These are phyloP conservation scores for Phaeosphaeriaceae sp. DNA, from an alignment of 2,329 filamentous ascomycete species.

Conservation along the genomic window DNA sequence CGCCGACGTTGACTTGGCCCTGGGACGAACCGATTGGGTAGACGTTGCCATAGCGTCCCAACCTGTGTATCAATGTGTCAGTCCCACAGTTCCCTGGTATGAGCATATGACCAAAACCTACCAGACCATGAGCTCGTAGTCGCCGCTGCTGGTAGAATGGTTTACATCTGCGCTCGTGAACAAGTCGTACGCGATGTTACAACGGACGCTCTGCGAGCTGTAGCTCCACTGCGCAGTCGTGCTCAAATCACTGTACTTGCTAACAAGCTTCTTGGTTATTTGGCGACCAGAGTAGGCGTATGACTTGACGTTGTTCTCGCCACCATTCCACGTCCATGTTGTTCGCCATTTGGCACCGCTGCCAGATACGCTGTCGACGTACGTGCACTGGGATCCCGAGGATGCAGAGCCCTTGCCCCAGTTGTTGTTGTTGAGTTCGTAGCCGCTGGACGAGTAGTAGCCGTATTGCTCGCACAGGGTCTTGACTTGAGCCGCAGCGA, in stretches of 20 bases:
- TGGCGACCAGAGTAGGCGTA: constrained; percentile 19
- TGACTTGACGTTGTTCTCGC: constrained; percentile 22
- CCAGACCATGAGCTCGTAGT: constrained; percentile 27
- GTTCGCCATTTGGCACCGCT: constrained; percentile 15
- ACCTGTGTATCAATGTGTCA: constrained; percentile 43
- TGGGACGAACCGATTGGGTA: background rate
- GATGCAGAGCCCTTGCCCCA: constrained; percentile 2
- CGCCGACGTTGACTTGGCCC: constrained; percentile 54
- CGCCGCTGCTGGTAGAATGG: constrained; percentile 19
- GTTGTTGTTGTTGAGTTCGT: constrained; percentile 2
- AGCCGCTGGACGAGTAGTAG: constrained; percentile 1
- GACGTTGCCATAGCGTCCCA: constrained; percentile 60
- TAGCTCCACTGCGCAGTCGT: constrained; percentile 19
- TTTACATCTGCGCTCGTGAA: constrained; percentile 21
- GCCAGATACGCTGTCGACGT: constrained; percentile 10
- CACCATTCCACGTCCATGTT: constrained; percentile 18
- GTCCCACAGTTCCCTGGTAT: background rate
- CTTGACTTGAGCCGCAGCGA: background rate
- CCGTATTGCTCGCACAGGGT: constrained; percentile 1
- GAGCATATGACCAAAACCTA: background rate
- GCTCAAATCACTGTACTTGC: constrained; percentile 14
- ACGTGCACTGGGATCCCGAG: constrained; percentile 23
- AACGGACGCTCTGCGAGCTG: constrained; percentile 10
- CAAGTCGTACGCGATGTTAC: constrained; percentile 24
- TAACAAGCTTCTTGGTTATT: constrained; percentile 12